Evolutionary conservation across 371 early-diverging fungal genomes (phyloP), one percentile per base, ranked within the genome.

Genomic region (Funneliformis caledonium): DNA sequence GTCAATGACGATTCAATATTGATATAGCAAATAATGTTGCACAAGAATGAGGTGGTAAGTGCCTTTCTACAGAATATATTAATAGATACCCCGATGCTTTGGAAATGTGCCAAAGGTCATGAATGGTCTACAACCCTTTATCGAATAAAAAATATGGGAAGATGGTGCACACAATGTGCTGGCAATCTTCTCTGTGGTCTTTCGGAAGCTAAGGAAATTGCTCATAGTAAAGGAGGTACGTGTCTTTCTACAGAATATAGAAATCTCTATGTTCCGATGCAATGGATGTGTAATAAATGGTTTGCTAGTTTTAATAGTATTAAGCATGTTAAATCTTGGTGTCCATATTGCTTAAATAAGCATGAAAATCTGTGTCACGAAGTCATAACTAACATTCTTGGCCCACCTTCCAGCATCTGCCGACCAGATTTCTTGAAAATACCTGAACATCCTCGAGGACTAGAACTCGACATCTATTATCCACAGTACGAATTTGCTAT

Each of bases 91-190:
- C 75, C 1, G 22, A 56, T 74, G 59, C 60, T 56, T 56, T 74
- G 75, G 75, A 50, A 60, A 22, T 74, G 75, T 60, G 60, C 37
- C 33, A 74, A 74, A 74, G 75, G 75, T 4, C 75, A 74, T 74
- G 75, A 74, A 74, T 74, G 75, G 75, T 22, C 52, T 33, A 33
- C 75, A 60, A 50, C 52, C 59, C 33, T 74, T 50, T 10, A 47
- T 73, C 48, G 33, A 50, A 73, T 73, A 73, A 73, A 73, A 73
- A 47, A 73, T 73, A 72, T 37, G 45, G 52, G 9, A 19, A 74
- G 59, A 56, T 56, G 56, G 75, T 74, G 75, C n/a, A n/a, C n/a
- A n/a, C n/a, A n/a, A n/a, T n/a, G n/a, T n/a, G n/a, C n/a, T n/a
- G n/a, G n/a, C n/a, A n/a, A n/a, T n/a, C 48, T 72, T 72, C 72